These are phyloP conservation scores for Pulveroboletus frians DNA, from an alignment of 768 basidiomycete species.

Conservation along the genomic window DNA sequence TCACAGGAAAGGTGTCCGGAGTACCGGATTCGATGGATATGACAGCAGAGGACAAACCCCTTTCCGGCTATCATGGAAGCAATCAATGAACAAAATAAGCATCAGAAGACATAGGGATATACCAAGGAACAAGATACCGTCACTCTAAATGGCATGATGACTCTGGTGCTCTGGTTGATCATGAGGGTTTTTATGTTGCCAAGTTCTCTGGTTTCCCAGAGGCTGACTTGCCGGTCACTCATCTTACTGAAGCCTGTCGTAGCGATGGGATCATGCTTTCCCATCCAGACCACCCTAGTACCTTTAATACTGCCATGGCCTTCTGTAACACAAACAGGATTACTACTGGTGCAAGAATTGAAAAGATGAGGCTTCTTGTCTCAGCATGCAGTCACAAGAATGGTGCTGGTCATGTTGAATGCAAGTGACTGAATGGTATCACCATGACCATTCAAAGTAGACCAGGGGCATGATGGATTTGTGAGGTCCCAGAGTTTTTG, in stretches of 20 bases:
- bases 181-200: slow-evolving; percentile 69
- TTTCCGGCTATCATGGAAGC: slow-evolving; percentile 60
- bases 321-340: slow-evolving; percentile 78
- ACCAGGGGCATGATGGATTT: slow-evolving; percentile 56
- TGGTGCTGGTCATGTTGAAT: slow-evolving; percentile 75
- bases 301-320: slow-evolving; percentile 94
- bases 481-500: slow-evolving; percentile 92
- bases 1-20: no score
- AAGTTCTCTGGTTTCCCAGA: slow-evolving; percentile 86
- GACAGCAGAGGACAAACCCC: slow-evolving; percentile 56
- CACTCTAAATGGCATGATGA: slow-evolving; percentile 97
- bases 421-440: slow-evolving; percentile 85
- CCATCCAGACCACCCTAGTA: slow-evolving; percentile 85
- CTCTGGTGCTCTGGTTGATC: slow-evolving; percentile 88
- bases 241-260: slow-evolving; percentile 97
- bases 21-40: no score
- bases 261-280: slow-evolving; percentile 79
- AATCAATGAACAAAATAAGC: slow-evolving; percentile 3
- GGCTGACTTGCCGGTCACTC: slow-evolving; percentile 84
- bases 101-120: slow-evolving; percentile 17
- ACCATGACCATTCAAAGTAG: slow-evolving; percentile 65
- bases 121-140: slow-evolving; percentile 84
- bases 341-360: slow-evolving; percentile 77
- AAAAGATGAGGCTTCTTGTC: slow-evolving; percentile 92
- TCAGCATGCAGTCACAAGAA: slow-evolving; percentile 85